These are phyloP conservation scores for Podospora fimiseda DNA, from an alignment of 495 filamentous ascomycete genomes.

Conservation along the genomic window DNA sequence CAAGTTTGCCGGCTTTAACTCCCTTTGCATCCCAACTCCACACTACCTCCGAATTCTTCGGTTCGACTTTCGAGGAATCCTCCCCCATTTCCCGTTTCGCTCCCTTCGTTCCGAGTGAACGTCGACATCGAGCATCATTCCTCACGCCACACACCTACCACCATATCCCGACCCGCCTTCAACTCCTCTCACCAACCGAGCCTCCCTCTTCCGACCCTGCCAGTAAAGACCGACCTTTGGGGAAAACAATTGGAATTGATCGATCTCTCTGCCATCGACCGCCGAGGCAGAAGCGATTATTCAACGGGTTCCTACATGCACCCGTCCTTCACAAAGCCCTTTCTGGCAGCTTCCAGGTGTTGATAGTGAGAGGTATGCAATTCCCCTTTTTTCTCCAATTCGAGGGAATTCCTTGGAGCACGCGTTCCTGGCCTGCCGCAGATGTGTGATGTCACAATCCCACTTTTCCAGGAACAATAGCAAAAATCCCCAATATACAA, in stretches of 20 bases:
- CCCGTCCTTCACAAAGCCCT: slow-evolving; percentile 25
- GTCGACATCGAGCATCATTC: slow-evolving; percentile 7
- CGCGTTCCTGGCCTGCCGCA: slow-evolving; percentile 4
- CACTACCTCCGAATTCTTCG: slow-evolving; percentile 28
- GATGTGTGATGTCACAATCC: slow-evolving; percentile 20
- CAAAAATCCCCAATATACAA: slow-evolving; percentile 7
- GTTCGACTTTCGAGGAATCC: slow-evolving; percentile 34
- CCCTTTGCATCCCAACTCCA: slow-evolving; percentile 4
- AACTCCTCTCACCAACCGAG: too few species aligned
- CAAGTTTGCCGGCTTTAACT: slow-evolving; percentile 12
- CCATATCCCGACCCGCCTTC: not conserved
- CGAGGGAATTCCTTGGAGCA: slow-evolving; percentile 5
- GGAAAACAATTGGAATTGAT: not conserved
- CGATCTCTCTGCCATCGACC: slow-evolving; percentile 6
- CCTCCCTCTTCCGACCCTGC: slow-evolving; percentile 12
- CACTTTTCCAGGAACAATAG: slow-evolving; percentile 24
- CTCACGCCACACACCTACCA: slow-evolving; percentile 9
- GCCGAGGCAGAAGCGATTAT: slow-evolving; percentile 6
- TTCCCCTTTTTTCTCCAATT: slow-evolving; percentile 16
- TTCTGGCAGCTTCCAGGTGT: slow-evolving; percentile 27
- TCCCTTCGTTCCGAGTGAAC: slow-evolving; percentile 27
- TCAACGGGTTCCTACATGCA: slow-evolving; percentile 28
- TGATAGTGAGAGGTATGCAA: slow-evolving; percentile 30
- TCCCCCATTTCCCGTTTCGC: slow-evolving; percentile 20
- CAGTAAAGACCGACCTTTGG: not conserved